phyloP scores from a whole-genome alignment of 2,329 filamentous ascomycete species.

The Myriosclerotinia curreyana region DNA sequence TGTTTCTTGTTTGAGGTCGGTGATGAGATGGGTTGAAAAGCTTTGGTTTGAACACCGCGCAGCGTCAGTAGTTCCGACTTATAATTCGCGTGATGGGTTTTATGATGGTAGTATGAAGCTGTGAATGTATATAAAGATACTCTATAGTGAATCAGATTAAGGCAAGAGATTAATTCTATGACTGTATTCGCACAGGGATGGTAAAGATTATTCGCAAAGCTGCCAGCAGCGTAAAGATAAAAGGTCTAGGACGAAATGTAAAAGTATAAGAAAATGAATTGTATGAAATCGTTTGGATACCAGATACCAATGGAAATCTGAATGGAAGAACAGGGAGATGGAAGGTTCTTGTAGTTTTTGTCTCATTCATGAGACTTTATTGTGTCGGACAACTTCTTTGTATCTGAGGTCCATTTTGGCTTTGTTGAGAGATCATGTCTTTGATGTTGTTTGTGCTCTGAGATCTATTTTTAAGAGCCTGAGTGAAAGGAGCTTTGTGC shows the following conservation, averaged over 20 bases:
- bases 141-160: slow-evolving; percentile 5
- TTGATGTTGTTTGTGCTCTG: background rate
- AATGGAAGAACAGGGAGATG: background rate
- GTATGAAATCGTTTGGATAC: slow-evolving; percentile 9
- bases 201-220: slow-evolving; percentile 26
- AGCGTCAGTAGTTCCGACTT: background rate
- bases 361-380: slow-evolving; percentile 8
- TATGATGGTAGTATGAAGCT: background rate
- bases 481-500: slow-evolving; percentile 1
- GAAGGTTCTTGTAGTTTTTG: slow-evolving; percentile 20
- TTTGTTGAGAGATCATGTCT: slow-evolving; percentile 5
- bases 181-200: slow-evolving; percentile 11
- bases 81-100: background rate
- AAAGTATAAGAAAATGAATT: background rate
- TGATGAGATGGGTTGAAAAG: background rate
- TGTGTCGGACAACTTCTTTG: slow-evolving; percentile 2
- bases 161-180: background rate
- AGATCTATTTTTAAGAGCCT: slow-evolving; percentile 11
- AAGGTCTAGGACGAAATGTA: slow-evolving; percentile 11
- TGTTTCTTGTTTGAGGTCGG: background rate
- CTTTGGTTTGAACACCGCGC: background rate
- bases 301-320: slow-evolving; percentile 13
- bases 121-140: slow-evolving; percentile 12
- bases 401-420: background rate
- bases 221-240: slow-evolving; percentile 33